Evolutionary conservation across 1,284 basidiomycete species (phyloP), one percentile per base, ranked within the genome.

Genomic region (Meira miltonrushii): DNA sequence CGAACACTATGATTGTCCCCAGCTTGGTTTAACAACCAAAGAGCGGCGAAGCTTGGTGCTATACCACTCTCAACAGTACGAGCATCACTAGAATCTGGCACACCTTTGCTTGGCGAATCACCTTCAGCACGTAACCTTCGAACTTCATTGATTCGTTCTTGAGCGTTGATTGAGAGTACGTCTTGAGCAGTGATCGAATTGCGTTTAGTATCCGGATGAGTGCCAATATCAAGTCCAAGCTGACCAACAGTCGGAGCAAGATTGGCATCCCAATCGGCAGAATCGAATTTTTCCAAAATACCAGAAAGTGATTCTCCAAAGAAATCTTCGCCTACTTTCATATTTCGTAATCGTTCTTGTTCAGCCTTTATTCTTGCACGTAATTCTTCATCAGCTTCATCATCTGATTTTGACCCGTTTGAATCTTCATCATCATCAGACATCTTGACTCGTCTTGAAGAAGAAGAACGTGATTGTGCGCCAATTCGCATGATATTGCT

Each of bases 241-340:
- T 55, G 64, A 50, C 62, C 59, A 61, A 66, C 41, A 13, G 64
- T 60, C 15, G 64, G 39, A 44, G 63, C 64, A 23, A 64, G 65
- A 33, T 41, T 12, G 19, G 5, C 25, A 5, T 53, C 25, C 50
- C 63, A 60, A 49, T 62, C 61, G 54, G 61, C 64, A n/a, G 55
- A 62, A 25, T 64, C 66, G 40, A 74, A 71, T 17, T 55, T 59
- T 54, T 71, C 71, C 25, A 74, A 58, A 23, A 74, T 56, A 33
- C 54, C 56, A 19, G 62, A 58, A 15, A 74, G 54, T 2, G 62
- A 62, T 7, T 64, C 69, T 2, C 72, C 72, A 28, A 74, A 74
- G 61, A 74, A 74, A 59, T 74, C 72, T 23, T 74, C 72, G 13
- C 72, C 72, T 23, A 74, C 65, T 13, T 72, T 71, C 68, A 74